Evolutionary conservation across 1,139 yeast species (phyloP).

Genomic region (Yamadazyma triangularis): DNA sequence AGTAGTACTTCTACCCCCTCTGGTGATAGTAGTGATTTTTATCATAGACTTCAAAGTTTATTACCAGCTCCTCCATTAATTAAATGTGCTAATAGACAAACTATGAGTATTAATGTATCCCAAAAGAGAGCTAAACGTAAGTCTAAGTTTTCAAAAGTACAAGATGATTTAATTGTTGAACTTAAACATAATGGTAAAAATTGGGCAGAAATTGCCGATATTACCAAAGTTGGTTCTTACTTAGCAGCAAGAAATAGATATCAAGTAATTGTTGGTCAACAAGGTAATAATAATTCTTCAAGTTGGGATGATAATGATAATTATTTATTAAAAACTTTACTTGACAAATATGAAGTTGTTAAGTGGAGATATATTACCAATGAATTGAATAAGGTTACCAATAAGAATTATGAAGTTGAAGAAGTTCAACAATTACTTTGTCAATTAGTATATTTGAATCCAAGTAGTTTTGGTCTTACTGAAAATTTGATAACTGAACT

Average conservation of each 20-base stretch:
- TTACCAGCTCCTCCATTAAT: slow-evolving; percentile 39
- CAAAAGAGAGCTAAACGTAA: slow-evolving; percentile 54
- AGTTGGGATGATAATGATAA: slow-evolving; percentile 63
- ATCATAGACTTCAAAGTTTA: slow-evolving; percentile 9
- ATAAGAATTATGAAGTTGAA: slow-evolving; percentile 47
- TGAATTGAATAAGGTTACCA: slow-evolving; percentile 59
- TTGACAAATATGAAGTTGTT: slow-evolving; percentile 69
- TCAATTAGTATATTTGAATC: slow-evolving; percentile 53
- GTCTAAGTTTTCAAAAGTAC: slow-evolving; percentile 64
- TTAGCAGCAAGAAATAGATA: slow-evolving; percentile 75
- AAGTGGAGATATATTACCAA: slow-evolving; percentile 64
- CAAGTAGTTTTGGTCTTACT: slow-evolving; percentile 53
- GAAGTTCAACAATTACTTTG: slow-evolving; percentile 56
- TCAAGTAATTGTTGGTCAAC: slow-evolving; percentile 80
- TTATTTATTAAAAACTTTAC: slow-evolving; percentile 41
- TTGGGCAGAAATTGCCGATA: slow-evolving; percentile 74
- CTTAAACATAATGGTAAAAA: slow-evolving; percentile 60
- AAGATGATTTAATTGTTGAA: slow-evolving; percentile 60
- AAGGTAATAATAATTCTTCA: slow-evolving; percentile 65
- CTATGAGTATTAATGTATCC: slow-evolving; percentile 18
- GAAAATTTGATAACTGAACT: slow-evolving; percentile 40
- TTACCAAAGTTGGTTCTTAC: slow-evolving; percentile 61
- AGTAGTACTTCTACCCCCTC: slow-evolving; percentile 15
- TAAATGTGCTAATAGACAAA: slow-evolving; percentile 29
- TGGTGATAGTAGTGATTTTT: slow-evolving; percentile 9